Evolutionary conservation across 441 rosid genomes (phyloP).

Genomic region (Pelargonium exstipulatum): DNA sequence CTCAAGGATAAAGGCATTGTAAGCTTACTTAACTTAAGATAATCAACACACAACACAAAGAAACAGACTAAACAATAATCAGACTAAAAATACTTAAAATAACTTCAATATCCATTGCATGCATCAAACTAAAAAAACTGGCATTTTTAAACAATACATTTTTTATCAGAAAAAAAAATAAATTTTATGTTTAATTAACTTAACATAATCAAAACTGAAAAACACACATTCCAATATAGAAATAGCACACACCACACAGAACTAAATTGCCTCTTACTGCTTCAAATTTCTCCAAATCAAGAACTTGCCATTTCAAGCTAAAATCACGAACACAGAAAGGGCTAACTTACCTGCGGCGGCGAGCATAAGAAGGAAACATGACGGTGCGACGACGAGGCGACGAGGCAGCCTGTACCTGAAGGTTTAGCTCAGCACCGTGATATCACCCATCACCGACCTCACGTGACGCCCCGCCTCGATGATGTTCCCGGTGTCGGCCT

Average conservation of each 20-base stretch:
- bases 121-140: background rate
- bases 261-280: conserved; percentile 11
- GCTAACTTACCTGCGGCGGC: too few species aligned
- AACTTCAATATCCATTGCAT: too few species aligned
- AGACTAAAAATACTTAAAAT: too few species aligned
- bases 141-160: background rate
- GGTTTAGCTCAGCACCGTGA: conserved; percentile 58
- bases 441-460: conserved; percentile 83
- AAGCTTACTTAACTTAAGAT: too few species aligned
- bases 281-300: conserved; percentile 4
- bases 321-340: background rate
- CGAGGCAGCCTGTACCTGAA: too few species aligned
- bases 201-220: conserved; percentile 6
- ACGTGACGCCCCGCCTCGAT: conserved; percentile 89
- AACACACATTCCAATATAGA: background rate
- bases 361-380: too few species aligned
- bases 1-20: too few species aligned
- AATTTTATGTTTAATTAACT: background rate
- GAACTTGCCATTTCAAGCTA: background rate
- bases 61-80: too few species aligned
- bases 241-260: background rate
- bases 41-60: too few species aligned
- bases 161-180: background rate
- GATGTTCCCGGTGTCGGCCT: conserved; percentile 89
- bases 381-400: too few species aligned